A percentile compares a stretch with the other conserved stretches of the same genome.
These are phyloP conservation scores for Trichoderma sp. DNA, from an alignment of 2,329 filamentous ascomycete species.

Conservation along the genomic window DNA sequence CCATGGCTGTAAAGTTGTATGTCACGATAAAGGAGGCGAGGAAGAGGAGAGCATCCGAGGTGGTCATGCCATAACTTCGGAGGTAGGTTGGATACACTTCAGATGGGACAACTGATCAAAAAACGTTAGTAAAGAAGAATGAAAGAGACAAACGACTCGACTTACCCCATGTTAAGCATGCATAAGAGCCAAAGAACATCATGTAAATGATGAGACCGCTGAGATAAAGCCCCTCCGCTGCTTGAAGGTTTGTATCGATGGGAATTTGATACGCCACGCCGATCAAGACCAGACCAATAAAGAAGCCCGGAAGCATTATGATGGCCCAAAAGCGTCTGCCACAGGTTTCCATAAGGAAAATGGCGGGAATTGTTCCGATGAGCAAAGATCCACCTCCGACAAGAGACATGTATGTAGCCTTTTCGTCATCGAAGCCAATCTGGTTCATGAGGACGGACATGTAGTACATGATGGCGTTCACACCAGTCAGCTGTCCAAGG, in stretches of 20 bases:
- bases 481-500: constrained; percentile 69
- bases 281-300: constrained; percentile 67
- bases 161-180: constrained; percentile 59
- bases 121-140: neutral
- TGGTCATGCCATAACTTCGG: constrained; percentile 72
- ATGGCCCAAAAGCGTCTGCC: constrained; percentile 76
- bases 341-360: constrained; percentile 71
- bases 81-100: constrained; percentile 75
- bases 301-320: constrained; percentile 70
- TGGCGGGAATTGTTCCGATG: constrained; percentile 67
- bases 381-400: constrained; percentile 69
- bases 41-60: constrained; percentile 67
- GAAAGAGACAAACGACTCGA: neutral
- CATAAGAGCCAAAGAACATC: constrained; percentile 67
- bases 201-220: constrained; percentile 69
- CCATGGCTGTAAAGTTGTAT: constrained; percentile 74
- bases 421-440: constrained; percentile 64
- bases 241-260: constrained; percentile 45
- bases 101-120: constrained; percentile 54
- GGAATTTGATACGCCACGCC: constrained; percentile 63
- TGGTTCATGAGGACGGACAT: constrained; percentile 68
- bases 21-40: constrained; percentile 72
- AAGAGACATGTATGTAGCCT: constrained; percentile 72
- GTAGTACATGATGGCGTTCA: constrained; percentile 73
- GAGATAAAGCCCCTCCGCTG: constrained; percentile 63